A percentile compares a stretch with the other conserved stretches of the same genome.
These are phyloP conservation scores for Coemansia sp. DNA, from an alignment of 192 early-diverging fungal species.

Conservation along the genomic window DNA sequence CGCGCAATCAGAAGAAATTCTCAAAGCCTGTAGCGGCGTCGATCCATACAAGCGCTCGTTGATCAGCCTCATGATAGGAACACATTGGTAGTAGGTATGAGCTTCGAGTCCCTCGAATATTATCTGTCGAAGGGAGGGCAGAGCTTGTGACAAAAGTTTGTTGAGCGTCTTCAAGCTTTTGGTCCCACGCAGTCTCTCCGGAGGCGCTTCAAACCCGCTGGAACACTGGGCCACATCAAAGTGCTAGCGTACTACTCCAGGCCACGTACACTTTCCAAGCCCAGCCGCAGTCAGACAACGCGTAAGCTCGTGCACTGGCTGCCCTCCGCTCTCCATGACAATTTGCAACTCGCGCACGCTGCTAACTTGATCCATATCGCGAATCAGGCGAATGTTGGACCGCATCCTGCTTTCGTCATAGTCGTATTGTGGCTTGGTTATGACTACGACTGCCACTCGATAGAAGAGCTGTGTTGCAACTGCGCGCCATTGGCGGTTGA, in stretches of 20 bases:
- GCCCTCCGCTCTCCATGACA: neutral
- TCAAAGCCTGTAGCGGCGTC: no score
- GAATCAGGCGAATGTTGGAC: neutral
- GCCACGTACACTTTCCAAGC: neutral
- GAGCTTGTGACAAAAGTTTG: neutral
- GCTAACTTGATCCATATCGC: neutral
- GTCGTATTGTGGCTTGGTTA: neutral
- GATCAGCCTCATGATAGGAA: no score
- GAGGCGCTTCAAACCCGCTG: no score
- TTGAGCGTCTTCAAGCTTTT: neutral
- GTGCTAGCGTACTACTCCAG: no score
- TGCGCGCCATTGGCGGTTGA: constrained; percentile 3
- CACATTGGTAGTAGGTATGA: neutral
- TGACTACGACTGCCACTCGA: neutral
- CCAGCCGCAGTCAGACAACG: neutral
- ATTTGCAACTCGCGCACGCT: neutral
- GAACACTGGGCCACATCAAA: neutral
- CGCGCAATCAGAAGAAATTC: neutral
- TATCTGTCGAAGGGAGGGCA: neutral
- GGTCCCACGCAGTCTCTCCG: neutral
- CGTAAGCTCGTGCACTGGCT: neutral
- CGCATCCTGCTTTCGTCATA: neutral
- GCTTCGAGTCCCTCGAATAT: neutral
- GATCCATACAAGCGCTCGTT: neutral
- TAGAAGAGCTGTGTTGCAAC: neutral